Base-by-base conservation (phyloP, 768 basidiomycete species). In the Clavulina sp. region DNA sequence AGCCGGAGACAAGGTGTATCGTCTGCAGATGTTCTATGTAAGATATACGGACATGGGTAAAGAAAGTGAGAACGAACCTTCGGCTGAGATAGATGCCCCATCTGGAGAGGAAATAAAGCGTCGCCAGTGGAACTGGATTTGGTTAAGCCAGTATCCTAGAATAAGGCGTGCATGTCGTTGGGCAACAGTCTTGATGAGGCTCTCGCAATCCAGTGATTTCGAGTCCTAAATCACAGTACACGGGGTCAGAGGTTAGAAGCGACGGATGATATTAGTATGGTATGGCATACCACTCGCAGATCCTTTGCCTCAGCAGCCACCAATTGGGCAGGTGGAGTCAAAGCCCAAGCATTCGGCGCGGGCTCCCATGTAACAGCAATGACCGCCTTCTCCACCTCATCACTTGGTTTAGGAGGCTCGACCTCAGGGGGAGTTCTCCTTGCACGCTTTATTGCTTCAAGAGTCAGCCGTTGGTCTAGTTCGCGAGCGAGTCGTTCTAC, bases 321-420 rank as follows among this genome's bases (percentile, higher is more conserved):
- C 9, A 26, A 46, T 19, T 72, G 71, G 5, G 66, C 62, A 23
- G 76, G 67, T 29, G 85, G 64, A 21, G 64, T 60, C 21, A 78
- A 73, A 3, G 80, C 84, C 19, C 84, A 66, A 13, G 83, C 80
- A 23, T 73, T 72, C 54, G 73, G 70, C 41, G 76, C 73, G 2
- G 85, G 78, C 59, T 84, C 78, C 89, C 89, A 95, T 49, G 68
- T 69, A 9, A 84, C 78, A n/a, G 73, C 66, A 49, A 91, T 78
- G 29, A 67, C 70, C 41, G 82, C 65, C 41, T 73, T 73, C 62
- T 92, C 79, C 1, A 86, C 75, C 54, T 82, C 74, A 59, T 92
- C 88, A 29, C 47, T 58, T 19, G 59, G 57, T 30, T 26, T 16
- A 16, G 28, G 18, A 26, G 28, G 75, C 67, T 19, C 74, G 72